Evolutionary conservation across 169 alveolate genomes (phyloP).

Genomic region (Plasmodium blacklocki): DNA sequence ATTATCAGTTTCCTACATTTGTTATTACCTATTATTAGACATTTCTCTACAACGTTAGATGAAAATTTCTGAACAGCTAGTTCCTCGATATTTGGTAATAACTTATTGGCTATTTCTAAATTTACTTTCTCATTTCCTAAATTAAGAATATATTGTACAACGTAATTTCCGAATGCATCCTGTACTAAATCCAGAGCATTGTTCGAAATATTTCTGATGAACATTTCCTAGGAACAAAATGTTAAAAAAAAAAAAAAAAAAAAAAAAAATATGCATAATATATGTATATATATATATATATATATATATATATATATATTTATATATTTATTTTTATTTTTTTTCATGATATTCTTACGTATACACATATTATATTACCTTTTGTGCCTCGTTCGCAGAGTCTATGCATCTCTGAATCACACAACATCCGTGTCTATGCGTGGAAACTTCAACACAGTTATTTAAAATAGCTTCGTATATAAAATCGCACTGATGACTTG

Average conservation of each 20-base stretch:
- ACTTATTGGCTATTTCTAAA: slow-evolving; percentile 81
- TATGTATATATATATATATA: neutral
- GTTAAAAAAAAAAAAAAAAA: neutral
- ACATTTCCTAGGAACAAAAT: slow-evolving; percentile 23
- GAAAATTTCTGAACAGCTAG: slow-evolving; percentile 94
- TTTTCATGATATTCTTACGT: too few species aligned
- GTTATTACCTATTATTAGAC: slow-evolving; percentile 81
- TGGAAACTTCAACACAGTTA: slow-evolving; percentile 89
- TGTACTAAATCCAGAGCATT: slow-evolving; percentile 89
- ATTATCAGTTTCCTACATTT: slow-evolving; percentile 78
- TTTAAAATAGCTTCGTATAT: slow-evolving; percentile 86
- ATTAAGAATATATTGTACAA: slow-evolving; percentile 92
- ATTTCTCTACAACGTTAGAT: slow-evolving; percentile 94
- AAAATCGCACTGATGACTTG: slow-evolving; percentile 89
- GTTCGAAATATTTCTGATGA: slow-evolving; percentile 85
- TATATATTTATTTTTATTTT: neutral
- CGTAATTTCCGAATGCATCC: slow-evolving; percentile 96
- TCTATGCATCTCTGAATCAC: slow-evolving; percentile 95
- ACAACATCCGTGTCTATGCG: slow-evolving; percentile 96
- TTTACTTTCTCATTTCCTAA: slow-evolving; percentile 83
- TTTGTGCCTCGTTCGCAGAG: slow-evolving; percentile 87
- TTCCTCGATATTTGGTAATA: slow-evolving; percentile 85
- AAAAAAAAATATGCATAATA: neutral
- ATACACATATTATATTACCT: slow-evolving; percentile 13
- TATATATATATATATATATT: neutral